Percentiles rank a stretch among this genome's conserved stretches.
phyloP scores from a whole-genome alignment of 83 land plant species.

The Thuja plicata region DNA sequence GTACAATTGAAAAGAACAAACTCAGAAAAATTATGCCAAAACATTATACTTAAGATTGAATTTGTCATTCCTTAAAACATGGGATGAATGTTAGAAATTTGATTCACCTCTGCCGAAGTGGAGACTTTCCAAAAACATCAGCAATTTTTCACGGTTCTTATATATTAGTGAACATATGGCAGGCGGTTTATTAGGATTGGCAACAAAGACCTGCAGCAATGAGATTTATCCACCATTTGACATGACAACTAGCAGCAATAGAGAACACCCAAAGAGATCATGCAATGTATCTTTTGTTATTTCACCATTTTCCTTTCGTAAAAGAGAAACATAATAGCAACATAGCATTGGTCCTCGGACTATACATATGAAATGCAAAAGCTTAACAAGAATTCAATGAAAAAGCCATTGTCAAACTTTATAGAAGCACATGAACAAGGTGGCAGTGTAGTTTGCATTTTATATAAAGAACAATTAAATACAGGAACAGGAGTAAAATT shows the following conservation, averaged over 20 bases:
- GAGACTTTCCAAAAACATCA: slow-evolving; percentile 65
- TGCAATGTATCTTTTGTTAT: not conserved
- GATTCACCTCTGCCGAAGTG: slow-evolving; percentile 77
- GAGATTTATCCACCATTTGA: not conserved
- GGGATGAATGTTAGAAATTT: not conserved
- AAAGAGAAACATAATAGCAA: not conserved
- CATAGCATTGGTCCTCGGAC: not conserved
- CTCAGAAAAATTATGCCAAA: not conserved
- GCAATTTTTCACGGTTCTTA: slow-evolving; percentile 76
- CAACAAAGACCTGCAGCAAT: slow-evolving; percentile 83
- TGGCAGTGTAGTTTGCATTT: not conserved
- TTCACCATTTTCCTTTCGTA: not conserved
- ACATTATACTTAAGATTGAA: not conserved
- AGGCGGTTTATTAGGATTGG: slow-evolving; percentile 87
- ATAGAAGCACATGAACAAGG: not conserved
- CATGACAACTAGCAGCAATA: not conserved
- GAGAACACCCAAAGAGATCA: not conserved
- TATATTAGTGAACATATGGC: slow-evolving; percentile 66
- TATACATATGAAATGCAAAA: not conserved
- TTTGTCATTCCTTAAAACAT: not conserved
- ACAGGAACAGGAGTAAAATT: not conserved
- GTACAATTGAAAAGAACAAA: not conserved
- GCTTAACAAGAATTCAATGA: not conserved
- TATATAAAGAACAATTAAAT: not conserved
- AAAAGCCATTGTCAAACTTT: not conserved